Base-by-base conservation (phyloP, 2,329 filamentous ascomycete species). In the Drechslerella coelobrocha region DNA sequence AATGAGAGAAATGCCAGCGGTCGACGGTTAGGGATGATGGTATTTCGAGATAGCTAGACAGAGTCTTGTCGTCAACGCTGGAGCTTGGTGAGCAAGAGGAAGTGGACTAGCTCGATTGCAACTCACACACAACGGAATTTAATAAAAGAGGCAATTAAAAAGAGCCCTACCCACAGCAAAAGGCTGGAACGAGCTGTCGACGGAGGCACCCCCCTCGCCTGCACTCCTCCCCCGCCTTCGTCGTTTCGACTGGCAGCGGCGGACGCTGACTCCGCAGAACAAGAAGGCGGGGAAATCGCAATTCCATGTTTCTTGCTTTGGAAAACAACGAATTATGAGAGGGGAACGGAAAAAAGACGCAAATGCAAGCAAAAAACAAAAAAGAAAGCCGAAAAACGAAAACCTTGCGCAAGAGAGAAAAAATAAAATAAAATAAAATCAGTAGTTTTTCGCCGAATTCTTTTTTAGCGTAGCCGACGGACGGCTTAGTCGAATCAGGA, bases 401-500 rank as follows among this genome's bases (percentile, higher is more conserved):
- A 45, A 45, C 41, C 41, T 45, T 45, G 41, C 62, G 55, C 62
- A 54, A 60, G n/a, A 27, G 24, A 24, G 43, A 31, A 55, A 56
- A 45, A 29, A 12, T 43, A 41, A 50, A 17, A 60, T 31, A 48
- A 50, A 65, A 60, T 21, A 61, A 52, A 54, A 53, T n/a, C n/a
- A n/a, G 37, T 56, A 53, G 23, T 61, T 68, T 54, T 31, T 12
- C 12, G 29, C 29, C 29, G 19, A 45, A 61, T 69, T 62, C 41
- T 57, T 60, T 59, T 69, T 60, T 47, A 59, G 51, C 19, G 43
- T 51, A 31, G 47, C 57, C 57, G 65, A 69, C 21, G 52, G 37
- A 51, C n/a, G 26, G 48, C 31, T 43, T 34, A 71, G 48, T 71
- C 66, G 59, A 71, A 71, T 71, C 66, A 71, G 59, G 53, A 71